Conservation (phyloP, 306 rosid species). For the Cicer cuneatum region DNA sequence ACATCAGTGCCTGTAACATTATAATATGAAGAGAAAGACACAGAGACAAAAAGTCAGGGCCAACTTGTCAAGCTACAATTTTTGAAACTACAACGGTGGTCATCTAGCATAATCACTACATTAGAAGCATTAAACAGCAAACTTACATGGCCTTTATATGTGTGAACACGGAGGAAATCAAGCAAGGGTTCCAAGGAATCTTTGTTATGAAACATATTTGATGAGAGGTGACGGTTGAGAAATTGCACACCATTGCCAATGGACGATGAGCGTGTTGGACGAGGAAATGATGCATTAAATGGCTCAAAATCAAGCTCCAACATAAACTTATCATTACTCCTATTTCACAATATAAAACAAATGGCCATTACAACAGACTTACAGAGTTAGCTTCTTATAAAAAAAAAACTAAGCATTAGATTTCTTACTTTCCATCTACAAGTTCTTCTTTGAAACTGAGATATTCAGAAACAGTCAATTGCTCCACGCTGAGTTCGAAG, state of each 20-base stretch:
- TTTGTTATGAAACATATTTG: constrained; percentile 80
- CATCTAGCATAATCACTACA: constrained; percentile 14
- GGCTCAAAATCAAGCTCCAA: constrained; percentile 96
- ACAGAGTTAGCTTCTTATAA: neutral
- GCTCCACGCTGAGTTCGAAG: constrained; percentile 82
- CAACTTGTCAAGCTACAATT: neutral
- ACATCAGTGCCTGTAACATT: constrained; percentile 74
- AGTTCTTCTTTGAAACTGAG: constrained; percentile 88
- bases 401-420: constrained; percentile 34
- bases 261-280: constrained; percentile 83
- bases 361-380: constrained; percentile 4
- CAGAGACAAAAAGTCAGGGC: neutral
- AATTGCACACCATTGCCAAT: constrained; percentile 98
- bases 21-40: constrained; percentile 16
- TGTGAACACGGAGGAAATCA: constrained; percentile 86
- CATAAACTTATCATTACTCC: constrained; percentile 53
- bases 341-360: constrained; percentile 34
- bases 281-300: constrained; percentile 86
- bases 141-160: constrained; percentile 79
- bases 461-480: constrained; percentile 81
- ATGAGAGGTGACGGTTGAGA: constrained; percentile 95
- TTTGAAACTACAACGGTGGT: neutral
- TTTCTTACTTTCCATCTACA: constrained; percentile 67
- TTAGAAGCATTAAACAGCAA: constrained; percentile 24
- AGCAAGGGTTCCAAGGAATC: constrained; percentile 83